Percentiles rank a stretch among this genome's conserved stretches.
Evolutionary conservation across 257 asterid species (phyloP).

Genomic region (Marsdenia floribunda): DNA sequence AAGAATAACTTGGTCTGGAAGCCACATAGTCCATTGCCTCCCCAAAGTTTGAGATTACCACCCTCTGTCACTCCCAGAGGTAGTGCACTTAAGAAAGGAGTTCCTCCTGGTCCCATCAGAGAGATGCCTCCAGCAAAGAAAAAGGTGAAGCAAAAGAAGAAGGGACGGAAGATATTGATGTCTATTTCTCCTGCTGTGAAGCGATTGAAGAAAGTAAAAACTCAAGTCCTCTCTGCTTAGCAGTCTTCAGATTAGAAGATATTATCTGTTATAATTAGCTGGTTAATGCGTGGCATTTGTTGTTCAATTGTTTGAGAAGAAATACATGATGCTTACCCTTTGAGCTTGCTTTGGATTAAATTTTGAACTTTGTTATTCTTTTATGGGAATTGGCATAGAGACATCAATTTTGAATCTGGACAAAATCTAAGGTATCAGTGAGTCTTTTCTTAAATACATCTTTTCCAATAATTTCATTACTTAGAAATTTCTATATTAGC

Average conservation of each 20-base stretch:
- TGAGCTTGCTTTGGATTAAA: not conserved
- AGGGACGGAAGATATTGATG: slow-evolving; percentile 27
- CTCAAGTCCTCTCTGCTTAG: slow-evolving; percentile 12
- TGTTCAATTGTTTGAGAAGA: not conserved
- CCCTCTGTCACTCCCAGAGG: slow-evolving; percentile 94
- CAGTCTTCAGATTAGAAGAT: not conserved
- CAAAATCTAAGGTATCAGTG: not conserved
- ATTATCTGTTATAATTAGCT: not conserved
- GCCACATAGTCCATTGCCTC: slow-evolving; percentile 89
- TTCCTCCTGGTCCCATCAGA: slow-evolving; percentile 78
- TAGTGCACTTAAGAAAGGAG: slow-evolving; percentile 95
- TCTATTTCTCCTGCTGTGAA: slow-evolving; percentile 28
- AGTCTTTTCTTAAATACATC: not conserved
- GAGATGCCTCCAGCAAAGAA: slow-evolving; percentile 48
- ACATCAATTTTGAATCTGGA: not conserved
- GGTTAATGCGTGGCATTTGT: slow-evolving; percentile 3
- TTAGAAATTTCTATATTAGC: not conserved
- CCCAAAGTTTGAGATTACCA: slow-evolving; percentile 80
- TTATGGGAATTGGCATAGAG: not conserved
- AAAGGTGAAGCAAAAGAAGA: slow-evolving; percentile 49
- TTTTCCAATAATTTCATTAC: not conserved
- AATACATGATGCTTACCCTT: slow-evolving; percentile 2
- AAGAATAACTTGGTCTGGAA: slow-evolving; percentile 91
- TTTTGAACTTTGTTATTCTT: not conserved
- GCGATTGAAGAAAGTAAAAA: slow-evolving; percentile 16